Base-by-base conservation (phyloP, 768 basidiomycete genomes). In the Termitomyces sp. region DNA sequence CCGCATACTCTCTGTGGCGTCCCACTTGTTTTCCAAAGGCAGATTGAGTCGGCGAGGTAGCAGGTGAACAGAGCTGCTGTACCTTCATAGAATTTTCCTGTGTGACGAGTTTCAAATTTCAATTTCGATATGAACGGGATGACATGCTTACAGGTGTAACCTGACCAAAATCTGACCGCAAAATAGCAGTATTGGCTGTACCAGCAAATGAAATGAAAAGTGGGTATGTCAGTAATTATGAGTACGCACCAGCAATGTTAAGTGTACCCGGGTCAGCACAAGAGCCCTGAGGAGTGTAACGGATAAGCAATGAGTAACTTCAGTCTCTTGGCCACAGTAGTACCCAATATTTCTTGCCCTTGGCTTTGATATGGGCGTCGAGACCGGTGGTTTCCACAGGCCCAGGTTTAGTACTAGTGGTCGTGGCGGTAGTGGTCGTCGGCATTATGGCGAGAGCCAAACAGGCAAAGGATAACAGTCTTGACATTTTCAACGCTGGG, bases 51-150 rank as follows among this genome's bases (percentile, higher is more conserved):
- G 39, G 27, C 12, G n/a, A 4, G n/a, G 18, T 7, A 27, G 3
- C 37, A 37, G 1, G 24, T 37, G 24, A 30, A 18, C 3, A 13
- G 27, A 8, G 4, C 0, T 7, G 26, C 10, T 20, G 26, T 39
- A 52, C 51, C 51, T 52, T 52, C 51, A 52, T 40, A 39, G 51
- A 52, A 52, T 52, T 52, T 27, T 52, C 51, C 51, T 52, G 18
- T 4, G 1, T 10, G 20, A 5, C 3, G 3, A 30, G n/a, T 52
- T 26, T 39, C 6, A 8, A 8, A 20, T 7, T 14, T 52, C 6
- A n/a, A n/a, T 13, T 40, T 30, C n/a, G 9, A 4, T 3, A 5
- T 12, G 26, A 27, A 27, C 24, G 27, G 30, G 26, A 40, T 4
- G 13, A 6, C n/a, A 20, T 52, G 18, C 51, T 52, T 20, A 52